Percentiles rank a stretch among this genome's conserved stretches.
Evolutionary conservation across 345 rosid species (phyloP).

Genomic region (Aegle marmelos): DNA sequence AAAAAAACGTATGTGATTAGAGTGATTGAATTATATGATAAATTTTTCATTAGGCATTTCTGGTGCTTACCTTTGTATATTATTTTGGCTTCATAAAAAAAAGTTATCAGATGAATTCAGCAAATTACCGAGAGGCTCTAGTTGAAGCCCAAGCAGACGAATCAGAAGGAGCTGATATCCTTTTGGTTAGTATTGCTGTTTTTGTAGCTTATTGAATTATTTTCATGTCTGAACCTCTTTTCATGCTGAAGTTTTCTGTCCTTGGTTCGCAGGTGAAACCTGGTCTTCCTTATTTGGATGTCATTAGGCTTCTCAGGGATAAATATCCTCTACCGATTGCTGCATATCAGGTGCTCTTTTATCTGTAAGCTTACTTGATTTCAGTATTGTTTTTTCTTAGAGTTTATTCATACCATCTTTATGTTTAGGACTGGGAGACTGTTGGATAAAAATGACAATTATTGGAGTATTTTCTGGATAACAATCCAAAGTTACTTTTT

Average conservation of each 20-base stretch:
- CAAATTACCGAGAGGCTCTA: slow-evolving; percentile 89
- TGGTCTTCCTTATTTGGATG: slow-evolving; percentile 94
- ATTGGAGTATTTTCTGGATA: background rate
- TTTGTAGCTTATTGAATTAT: slow-evolving; percentile 2
- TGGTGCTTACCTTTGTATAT: slow-evolving; percentile 14
- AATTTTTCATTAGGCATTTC: background rate
- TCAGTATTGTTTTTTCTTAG: background rate
- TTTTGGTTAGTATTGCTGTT: slow-evolving; percentile 50
- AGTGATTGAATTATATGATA: background rate
- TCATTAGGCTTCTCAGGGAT: slow-evolving; percentile 83
- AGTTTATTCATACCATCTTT: background rate
- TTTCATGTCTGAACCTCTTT: background rate
- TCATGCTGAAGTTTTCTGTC: slow-evolving; percentile 15
- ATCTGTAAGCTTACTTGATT: background rate
- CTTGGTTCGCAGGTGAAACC: slow-evolving; percentile 72
- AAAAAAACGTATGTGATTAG: slow-evolving; percentile 68
- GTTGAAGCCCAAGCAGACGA: slow-evolving; percentile 83
- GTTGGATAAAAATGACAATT: background rate
- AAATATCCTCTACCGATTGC: slow-evolving; percentile 82
- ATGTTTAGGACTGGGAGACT: background rate
- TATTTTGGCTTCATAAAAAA: slow-evolving; percentile 33
- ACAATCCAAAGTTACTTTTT: background rate
- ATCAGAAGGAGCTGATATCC: slow-evolving; percentile 97
- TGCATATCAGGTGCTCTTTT: slow-evolving; percentile 73
- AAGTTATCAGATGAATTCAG: slow-evolving; percentile 98